Percentiles rank a stretch among this genome's conserved stretches.
Conservation (phyloP, 495 filamentous ascomycete species). For the Oidiodendron maius region DNA sequence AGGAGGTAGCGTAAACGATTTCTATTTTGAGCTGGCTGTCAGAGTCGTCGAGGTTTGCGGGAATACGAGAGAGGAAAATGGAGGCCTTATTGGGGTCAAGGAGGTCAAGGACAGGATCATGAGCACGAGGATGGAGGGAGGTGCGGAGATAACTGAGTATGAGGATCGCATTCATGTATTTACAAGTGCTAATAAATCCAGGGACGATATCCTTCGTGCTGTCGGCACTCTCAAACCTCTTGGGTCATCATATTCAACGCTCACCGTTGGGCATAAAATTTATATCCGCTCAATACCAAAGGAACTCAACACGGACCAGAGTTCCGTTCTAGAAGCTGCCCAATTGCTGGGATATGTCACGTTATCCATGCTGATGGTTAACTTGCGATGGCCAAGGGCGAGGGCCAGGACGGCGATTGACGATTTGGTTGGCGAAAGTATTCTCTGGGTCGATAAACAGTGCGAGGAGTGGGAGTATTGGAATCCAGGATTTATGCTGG, state of each 20-base stretch:
- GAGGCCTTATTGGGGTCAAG: conserved; percentile 77
- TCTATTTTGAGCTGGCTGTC: conserved; percentile 95
- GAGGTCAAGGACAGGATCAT: conserved; percentile 73
- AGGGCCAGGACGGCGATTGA: conserved; percentile 84
- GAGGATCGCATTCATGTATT: conserved; percentile 14
- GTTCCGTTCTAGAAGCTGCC: conserved; percentile 82
- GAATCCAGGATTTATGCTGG: conserved; percentile 67
- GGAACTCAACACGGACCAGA: conserved; percentile 93
- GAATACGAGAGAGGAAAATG: conserved; percentile 83
- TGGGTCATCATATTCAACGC: conserved; percentile 77
- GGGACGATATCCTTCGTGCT: conserved; percentile 87
- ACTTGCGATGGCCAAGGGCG: conserved; percentile 78
- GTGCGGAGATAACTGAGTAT: conserved; percentile 62
- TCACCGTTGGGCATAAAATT: conserved; percentile 72
- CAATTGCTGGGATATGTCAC: conserved; percentile 82
- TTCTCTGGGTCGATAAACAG: conserved; percentile 93
- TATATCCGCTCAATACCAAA: conserved; percentile 94
- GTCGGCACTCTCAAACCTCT: conserved; percentile 84
- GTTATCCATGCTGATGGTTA: conserved; percentile 86
- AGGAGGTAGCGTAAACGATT: conserved; percentile 89
- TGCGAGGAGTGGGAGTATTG: conserved; percentile 89
- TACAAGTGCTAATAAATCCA: conserved; percentile 23
- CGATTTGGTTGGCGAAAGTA: conserved; percentile 81
- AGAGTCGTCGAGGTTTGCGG: conserved; percentile 90
- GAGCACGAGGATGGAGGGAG: conserved; percentile 67